phyloP scores from a whole-genome alignment of 2,329 filamentous ascomycete genomes.

The Beauveria asiatica region DNA sequence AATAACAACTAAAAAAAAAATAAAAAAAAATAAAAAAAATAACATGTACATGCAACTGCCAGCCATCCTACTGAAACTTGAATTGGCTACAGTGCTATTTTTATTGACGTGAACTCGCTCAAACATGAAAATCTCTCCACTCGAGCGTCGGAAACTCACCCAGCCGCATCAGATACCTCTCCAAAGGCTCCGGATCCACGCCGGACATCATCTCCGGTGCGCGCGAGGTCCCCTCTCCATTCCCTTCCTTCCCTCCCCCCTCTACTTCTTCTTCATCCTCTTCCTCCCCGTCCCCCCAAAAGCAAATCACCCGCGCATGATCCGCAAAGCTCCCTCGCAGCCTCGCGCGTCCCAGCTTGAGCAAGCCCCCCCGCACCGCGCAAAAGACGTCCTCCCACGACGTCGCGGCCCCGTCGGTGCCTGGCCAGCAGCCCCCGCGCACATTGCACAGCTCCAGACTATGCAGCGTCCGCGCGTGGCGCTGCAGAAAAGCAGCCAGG shows the following conservation, averaged over 20 bases:
- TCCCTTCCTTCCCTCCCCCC: not conserved
- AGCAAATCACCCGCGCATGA: not conserved
- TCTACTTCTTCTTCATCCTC: not conserved
- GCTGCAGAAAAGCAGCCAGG: not conserved
- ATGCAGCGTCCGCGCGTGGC: not conserved
- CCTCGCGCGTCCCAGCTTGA: not conserved
- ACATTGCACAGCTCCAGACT: not conserved
- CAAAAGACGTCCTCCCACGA: not conserved
- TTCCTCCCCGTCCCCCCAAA: not conserved
- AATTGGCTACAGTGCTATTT: too few species aligned
- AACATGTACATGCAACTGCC: not conserved
- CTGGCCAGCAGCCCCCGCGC: not conserved
- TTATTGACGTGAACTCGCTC: not conserved
- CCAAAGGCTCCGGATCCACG: not conserved
- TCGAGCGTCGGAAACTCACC: not conserved
- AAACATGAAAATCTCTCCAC: not conserved
- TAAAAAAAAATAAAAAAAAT: too few species aligned
- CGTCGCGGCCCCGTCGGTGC: not conserved
- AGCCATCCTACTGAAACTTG: not conserved
- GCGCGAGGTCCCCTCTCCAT: not conserved
- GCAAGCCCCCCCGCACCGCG: not conserved
- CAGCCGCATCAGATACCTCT: not conserved
- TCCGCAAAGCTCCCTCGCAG: not conserved
- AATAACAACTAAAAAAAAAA: too few species aligned
- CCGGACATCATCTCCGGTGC: not conserved